Evolutionary conservation across 345 rosid genomes (phyloP), one percentile per base, ranked within the genome.

Genomic region (Anacardium occidentale): DNA sequence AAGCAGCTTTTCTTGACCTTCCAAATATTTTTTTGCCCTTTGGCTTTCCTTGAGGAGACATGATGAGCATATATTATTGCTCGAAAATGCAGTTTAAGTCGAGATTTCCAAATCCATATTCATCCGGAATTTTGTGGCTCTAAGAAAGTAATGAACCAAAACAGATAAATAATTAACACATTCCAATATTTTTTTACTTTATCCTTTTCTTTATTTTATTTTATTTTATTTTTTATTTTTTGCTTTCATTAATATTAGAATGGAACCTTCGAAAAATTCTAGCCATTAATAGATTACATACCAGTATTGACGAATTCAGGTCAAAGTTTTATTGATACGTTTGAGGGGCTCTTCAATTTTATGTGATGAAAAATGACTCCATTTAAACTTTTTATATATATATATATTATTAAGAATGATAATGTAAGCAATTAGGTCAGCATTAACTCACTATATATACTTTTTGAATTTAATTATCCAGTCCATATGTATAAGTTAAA

Each of bases 21-120:
- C 61, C 58, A 55, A 51, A 48, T 47, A 14, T 53, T n/a, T 25
- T 58, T 63, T 32, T 66, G 76, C 72, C 76, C 42, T 70, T 72
- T 64, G 75, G 64, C 63, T 34, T 34, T 14, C 34, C 25, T 21
- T 40, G 21, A 70, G 72, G 10, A 45, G 29, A 21, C 21, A 48
- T 45, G n/a, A n/a, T n/a, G n/a, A n/a, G n/a, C 44, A 29, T 2
- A 69, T 37, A 3, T n/a, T 21, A 32, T 2, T 55, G 32, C 48
- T 12, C 42, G 2, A 37, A 26, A 6, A 11, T 54, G 21, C 12
- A 5, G 24, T 40, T n/a, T 62, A 17, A 12, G 53, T 45, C 25
- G 15, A n/a, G 64, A 52, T 50, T 42, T 73, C 67, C 59, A 13
- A 54, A 68, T 68, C 51, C 14, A 32, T 7, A 13, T 32, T 42